Base-by-base conservation (phyloP, 2,329 filamentous ascomycete species). In the Pezicula neosporulosa region DNA sequence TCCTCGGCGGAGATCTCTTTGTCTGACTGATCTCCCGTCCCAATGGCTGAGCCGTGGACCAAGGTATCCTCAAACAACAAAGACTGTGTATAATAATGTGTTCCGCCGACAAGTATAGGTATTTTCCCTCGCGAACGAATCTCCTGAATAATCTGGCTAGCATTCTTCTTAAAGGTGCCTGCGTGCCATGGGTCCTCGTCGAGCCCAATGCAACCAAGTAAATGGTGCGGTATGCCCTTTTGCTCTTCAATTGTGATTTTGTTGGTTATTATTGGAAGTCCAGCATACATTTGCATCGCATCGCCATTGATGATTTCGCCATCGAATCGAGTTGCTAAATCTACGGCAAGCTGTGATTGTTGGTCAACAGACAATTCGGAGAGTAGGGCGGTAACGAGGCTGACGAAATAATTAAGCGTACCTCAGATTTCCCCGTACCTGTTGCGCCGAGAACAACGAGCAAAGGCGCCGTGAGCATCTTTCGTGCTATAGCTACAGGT, bases 251-350 rank as follows among this genome's bases (percentile, higher is more conserved):
- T 48, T 0, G 89, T 82, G 52, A 97, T 88, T 67, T 97, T 96
- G 69, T 99, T 99, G 24, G 94, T 99, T 60, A 97, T 93, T 57
- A 97, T 86, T 5, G 94, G 91, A 41, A 99, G 75, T 3, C 94
- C 94, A 48, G 82, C 80, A 69, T 99, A 99, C 72, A 99, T 85
- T 68, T 99, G 94, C 91, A 99, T 96, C 37, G 94, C 94, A 76
- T 99, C 94, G 44, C 90, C 90, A 66, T 99, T 99, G 72, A 99
- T 91, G 48, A 99, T 82, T 70, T 99, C 94, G 65, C 95, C 94
- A 68, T 94, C 86, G 70, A 91, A 92, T 19, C 80, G 82, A 39
- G 78, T 78, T 1, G 95, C 94, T 47, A 99, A 73, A 56, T 96
- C 90, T 38, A 99, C 87, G 8, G 94, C 94, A 59, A 68, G 60